Evolutionary conservation across 495 filamentous ascomycete species (phyloP).

Genomic region (Podospora conica): DNA sequence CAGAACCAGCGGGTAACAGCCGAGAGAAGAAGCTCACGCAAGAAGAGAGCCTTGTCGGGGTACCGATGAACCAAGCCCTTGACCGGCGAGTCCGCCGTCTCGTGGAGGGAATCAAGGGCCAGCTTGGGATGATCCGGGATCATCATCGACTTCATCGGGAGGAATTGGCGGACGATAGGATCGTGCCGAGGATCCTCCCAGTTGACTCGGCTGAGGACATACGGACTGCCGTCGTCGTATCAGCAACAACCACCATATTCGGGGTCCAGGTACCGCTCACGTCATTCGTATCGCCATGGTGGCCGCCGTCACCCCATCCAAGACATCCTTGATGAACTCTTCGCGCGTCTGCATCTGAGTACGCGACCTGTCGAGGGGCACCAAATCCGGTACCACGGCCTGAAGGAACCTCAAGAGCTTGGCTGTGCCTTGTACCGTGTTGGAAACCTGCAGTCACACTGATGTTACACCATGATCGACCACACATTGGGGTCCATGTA

Average conservation of each 20-base stretch:
- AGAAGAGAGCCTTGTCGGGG: conserved; percentile 52
- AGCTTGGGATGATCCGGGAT: conserved; percentile 42
- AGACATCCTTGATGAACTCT: conserved; percentile 47
- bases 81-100: conserved; percentile 43
- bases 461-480: neutral
- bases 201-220: conserved; percentile 47
- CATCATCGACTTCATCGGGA: conserved; percentile 46
- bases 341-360: conserved; percentile 37
- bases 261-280: conserved; percentile 24
- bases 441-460: conserved; percentile 22
- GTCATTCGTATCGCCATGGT: conserved; percentile 50
- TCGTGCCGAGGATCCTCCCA: conserved; percentile 51
- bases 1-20: neutral
- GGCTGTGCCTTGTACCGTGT: conserved; percentile 33
- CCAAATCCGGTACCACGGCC: conserved; percentile 37
- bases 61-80: conserved; percentile 52
- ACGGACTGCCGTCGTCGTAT: conserved; percentile 38
- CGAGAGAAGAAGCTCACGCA: conserved; percentile 37
- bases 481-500: conserved; percentile 4
- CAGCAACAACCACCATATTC: neutral
- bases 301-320: conserved; percentile 39
- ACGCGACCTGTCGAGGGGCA: conserved; percentile 31
- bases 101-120: conserved; percentile 42
- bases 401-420: conserved; percentile 41
- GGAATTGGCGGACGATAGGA: conserved; percentile 49